A percentile compares a stretch with the other conserved stretches of the same genome.
phyloP scores from a whole-genome alignment of 1,284 basidiomycete species.

The Naganishia sp. region DNA sequence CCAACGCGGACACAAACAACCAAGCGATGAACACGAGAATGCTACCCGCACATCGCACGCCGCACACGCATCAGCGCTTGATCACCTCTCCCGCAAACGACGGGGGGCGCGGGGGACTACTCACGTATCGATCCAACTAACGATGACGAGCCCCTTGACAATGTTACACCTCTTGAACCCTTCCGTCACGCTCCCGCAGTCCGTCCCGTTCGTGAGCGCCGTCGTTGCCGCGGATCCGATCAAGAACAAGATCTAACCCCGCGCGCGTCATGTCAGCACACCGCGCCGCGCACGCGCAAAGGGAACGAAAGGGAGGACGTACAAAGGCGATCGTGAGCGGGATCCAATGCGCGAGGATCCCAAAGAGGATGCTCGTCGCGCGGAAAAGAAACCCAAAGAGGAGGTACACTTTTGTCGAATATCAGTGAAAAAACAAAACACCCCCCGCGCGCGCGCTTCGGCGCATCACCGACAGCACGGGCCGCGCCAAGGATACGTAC shows the following conservation, averaged over 20 bases:
- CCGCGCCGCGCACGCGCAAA: conserved; percentile 29
- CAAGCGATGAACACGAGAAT: conserved; percentile 48
- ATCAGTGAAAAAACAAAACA: not conserved
- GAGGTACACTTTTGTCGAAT: conserved; percentile 43
- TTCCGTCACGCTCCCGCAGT: conserved; percentile 43
- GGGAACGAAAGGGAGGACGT: conserved; percentile 34
- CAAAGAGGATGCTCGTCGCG: conserved; percentile 47
- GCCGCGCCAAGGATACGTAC: conserved; percentile 39
- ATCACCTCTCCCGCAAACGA: not conserved
- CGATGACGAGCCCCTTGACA: conserved; percentile 51
- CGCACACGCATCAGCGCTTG: not conserved
- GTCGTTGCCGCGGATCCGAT: conserved; percentile 52
- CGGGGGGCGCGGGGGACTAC: conserved; percentile 5
- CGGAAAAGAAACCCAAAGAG: conserved; percentile 49
- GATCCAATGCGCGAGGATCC: conserved; percentile 52
- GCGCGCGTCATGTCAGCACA: too few species aligned
- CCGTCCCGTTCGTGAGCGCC: conserved; percentile 47
- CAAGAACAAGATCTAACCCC: conserved; percentile 48
- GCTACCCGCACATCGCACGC: conserved; percentile 29
- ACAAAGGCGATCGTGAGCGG: conserved; percentile 47
- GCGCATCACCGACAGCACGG: too few species aligned
- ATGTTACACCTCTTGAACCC: conserved; percentile 48
- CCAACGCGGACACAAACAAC: conserved; percentile 43
- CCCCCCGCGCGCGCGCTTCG: not conserved
- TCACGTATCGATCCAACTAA: conserved; percentile 52